Evolutionary conservation across 2,329 filamentous ascomycete genomes (phyloP).

Genomic region (Aplosporella prunicola): DNA sequence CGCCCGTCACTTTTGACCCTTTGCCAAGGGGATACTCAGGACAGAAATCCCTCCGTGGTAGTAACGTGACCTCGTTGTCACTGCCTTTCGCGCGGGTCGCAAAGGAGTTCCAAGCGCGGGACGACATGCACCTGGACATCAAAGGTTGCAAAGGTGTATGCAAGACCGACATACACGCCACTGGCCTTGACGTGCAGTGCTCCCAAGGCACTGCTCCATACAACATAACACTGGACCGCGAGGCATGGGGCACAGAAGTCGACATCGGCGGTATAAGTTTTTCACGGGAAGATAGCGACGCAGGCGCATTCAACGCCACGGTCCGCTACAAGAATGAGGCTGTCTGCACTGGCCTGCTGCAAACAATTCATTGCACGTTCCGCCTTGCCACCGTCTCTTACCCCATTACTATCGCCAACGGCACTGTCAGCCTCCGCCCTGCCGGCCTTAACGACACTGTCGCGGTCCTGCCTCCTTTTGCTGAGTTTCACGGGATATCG

Average conservation of each 20-base stretch:
- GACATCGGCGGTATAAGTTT: neutral
- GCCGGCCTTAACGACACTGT: neutral
- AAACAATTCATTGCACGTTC: conserved; percentile 12
- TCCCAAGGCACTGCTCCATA: neutral
- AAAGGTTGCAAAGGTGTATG: neutral
- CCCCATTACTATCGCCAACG: conserved; percentile 12
- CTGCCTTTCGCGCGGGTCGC: neutral
- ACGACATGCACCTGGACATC: neutral
- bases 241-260: too few relatives aligned
- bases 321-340: conserved; percentile 11
- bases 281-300: neutral
- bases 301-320: neutral
- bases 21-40: neutral
- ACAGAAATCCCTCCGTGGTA: too few relatives aligned
- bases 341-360: conserved; percentile 13
- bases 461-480: too few relatives aligned
- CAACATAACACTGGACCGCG: neutral
- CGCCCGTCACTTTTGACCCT: neutral
- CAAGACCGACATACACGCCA: neutral
- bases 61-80: too few relatives aligned
- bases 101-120: neutral
- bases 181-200: neutral
- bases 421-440: conserved; percentile 5
- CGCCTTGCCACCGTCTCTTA: conserved; percentile 11
- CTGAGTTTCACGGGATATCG: neutral